These are phyloP conservation scores for Colletotrichum sp. DNA, from an alignment of 2,329 filamentous ascomycete genomes.

Conservation along the genomic window DNA sequence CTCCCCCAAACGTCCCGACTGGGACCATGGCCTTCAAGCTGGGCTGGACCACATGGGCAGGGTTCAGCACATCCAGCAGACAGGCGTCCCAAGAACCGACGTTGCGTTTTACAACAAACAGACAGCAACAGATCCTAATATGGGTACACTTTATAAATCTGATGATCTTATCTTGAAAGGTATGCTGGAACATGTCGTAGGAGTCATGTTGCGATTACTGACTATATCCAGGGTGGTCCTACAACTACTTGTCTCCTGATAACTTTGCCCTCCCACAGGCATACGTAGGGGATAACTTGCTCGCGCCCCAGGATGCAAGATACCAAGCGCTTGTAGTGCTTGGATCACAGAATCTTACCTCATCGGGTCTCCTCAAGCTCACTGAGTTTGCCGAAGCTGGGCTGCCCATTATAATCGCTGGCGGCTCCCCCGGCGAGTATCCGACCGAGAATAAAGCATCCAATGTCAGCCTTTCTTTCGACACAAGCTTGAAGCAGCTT, in stretches of 20 bases:
- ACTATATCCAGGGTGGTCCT: slow-evolving; percentile 37
- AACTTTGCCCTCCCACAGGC: slow-evolving; percentile 46
- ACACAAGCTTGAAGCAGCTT: not conserved
- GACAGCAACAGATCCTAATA: not conserved
- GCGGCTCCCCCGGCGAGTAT: not conserved
- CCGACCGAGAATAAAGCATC: not conserved
- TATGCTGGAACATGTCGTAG: not conserved
- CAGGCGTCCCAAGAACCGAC: slow-evolving; percentile 33
- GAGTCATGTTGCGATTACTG: not conserved
- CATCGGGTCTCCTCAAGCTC: slow-evolving; percentile 35
- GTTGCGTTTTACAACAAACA: slow-evolving; percentile 4
- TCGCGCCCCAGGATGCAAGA: slow-evolving; percentile 42
- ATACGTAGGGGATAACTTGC: slow-evolving; percentile 34
- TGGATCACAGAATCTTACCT: slow-evolving; percentile 39
- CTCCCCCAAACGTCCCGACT: slow-evolving; percentile 43
- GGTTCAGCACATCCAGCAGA: slow-evolving; percentile 40
- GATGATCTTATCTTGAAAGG: slow-evolving; percentile 29
- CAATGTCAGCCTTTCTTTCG: not conserved
- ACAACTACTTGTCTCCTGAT: slow-evolving; percentile 49
- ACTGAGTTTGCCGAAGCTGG: slow-evolving; percentile 38
- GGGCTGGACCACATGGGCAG: slow-evolving; percentile 36
- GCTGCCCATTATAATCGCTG: slow-evolving; percentile 44
- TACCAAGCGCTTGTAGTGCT: slow-evolving; percentile 48
- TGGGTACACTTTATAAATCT: slow-evolving; percentile 24
- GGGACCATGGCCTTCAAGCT: slow-evolving; percentile 27